Evolutionary conservation across 2,329 filamentous ascomycete species (phyloP).

Genomic region (Paracoccidioides lutzii): DNA sequence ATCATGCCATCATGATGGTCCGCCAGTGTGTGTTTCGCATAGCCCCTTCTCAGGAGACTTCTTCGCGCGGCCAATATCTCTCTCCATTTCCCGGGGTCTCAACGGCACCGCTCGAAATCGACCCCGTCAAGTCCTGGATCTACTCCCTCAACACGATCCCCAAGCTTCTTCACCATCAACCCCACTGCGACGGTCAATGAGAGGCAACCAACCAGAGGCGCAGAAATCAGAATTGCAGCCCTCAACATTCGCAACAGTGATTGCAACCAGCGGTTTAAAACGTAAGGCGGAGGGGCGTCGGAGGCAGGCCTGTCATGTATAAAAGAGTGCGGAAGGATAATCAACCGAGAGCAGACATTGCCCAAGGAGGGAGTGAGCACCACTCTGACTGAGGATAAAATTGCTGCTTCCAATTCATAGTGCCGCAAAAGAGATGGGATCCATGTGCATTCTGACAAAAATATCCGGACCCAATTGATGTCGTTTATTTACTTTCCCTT

Average conservation of each 20-base stretch:
- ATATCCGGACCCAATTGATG: not conserved
- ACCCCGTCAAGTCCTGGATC: not conserved
- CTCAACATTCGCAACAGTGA: not conserved
- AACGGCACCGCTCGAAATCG: not conserved
- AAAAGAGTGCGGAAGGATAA: not conserved
- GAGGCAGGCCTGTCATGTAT: not conserved
- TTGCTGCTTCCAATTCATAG: not conserved
- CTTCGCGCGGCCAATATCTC: not conserved
- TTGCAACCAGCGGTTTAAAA: not conserved
- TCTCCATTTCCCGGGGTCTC: not conserved
- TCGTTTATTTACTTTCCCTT: not conserved
- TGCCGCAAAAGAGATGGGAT: not conserved
- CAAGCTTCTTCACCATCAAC: not conserved
- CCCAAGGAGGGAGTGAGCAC: not conserved
- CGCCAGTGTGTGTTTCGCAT: not conserved
- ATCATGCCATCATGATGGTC: not conserved
- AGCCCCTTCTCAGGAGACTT: not conserved
- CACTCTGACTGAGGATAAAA: not conserved
- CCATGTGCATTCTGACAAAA: not conserved
- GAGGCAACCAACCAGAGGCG: not conserved
- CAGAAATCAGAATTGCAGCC: not conserved
- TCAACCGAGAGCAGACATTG: not conserved
- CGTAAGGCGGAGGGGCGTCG: not conserved
- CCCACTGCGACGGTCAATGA: not conserved
- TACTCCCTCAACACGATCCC: too few relatives aligned